A percentile compares a stretch with the other conserved stretches of the same genome.
These are phyloP conservation scores for Penicillium sclerotigenum DNA, from an alignment of 2,329 filamentous ascomycete genomes.

Conservation along the genomic window DNA sequence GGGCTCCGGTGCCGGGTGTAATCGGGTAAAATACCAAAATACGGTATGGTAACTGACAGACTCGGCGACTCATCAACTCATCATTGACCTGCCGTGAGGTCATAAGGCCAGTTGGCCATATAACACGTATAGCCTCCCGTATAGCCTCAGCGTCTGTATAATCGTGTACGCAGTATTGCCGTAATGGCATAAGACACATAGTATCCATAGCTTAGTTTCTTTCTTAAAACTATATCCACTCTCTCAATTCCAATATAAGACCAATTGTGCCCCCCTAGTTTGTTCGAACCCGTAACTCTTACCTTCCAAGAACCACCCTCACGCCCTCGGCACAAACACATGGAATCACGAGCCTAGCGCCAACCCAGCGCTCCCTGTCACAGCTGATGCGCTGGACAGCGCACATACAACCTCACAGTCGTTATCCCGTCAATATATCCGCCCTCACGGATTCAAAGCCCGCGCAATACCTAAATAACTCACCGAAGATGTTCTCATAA, in stretches of 20 bases:
- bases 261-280: not conserved
- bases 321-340: constrained; percentile 2
- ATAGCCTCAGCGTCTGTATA: constrained; percentile 1
- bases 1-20: constrained; percentile 3
- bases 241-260: not conserved
- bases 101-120: constrained; percentile 5
- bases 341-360: not conserved
- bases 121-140: too few relatives aligned
- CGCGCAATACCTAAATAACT: not conserved
- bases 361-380: not conserved
- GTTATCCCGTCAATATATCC: not conserved
- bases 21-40: constrained; percentile 6
- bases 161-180: not conserved
- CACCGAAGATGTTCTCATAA: too few relatives aligned
- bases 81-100: constrained; percentile 8
- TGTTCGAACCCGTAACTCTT: not conserved
- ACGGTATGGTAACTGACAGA: not conserved
- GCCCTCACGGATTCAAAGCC: not conserved
- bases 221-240: not conserved
- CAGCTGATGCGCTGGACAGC: not conserved
- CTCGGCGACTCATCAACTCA: constrained; percentile 6
- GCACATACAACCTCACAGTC: not conserved
- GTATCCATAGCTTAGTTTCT: constrained; percentile 5
- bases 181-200: not conserved
- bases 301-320: not conserved